Evolutionary conservation across 1,284 basidiomycete species (phyloP).

Genomic region (Tylopilus orsonianus): DNA sequence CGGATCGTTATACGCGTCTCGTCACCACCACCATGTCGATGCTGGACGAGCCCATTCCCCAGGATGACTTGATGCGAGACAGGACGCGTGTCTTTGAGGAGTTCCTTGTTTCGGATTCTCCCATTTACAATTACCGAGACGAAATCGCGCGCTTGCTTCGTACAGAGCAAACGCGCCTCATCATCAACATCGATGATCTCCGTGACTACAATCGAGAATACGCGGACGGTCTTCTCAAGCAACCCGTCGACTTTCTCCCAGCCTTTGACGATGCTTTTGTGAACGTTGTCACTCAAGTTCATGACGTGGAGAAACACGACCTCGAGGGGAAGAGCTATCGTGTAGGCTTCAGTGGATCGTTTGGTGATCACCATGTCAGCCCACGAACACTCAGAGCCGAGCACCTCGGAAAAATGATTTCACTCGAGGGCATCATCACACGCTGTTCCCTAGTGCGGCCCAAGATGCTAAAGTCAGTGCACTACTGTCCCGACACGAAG

Average conservation of each 20-base stretch:
- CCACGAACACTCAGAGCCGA: conserved; percentile 88
- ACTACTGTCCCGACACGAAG: conserved; percentile 88
- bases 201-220: conserved; percentile 89
- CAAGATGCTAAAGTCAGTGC: conserved; percentile 96
- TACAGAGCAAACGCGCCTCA: conserved; percentile 82
- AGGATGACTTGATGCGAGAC: conserved; percentile 75
- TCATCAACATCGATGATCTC: conserved; percentile 96
- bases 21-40: conserved; percentile 52
- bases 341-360: conserved; percentile 96
- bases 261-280: conserved; percentile 88
- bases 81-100: conserved; percentile 82
- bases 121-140: conserved; percentile 82
- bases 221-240: conserved; percentile 81
- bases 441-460: conserved; percentile 97
- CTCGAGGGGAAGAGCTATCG: conserved; percentile 79
- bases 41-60: conserved; percentile 55
- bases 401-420: conserved; percentile 95
- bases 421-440: conserved; percentile 97
- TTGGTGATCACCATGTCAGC: conserved; percentile 98
- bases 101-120: conserved; percentile 81
- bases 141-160: conserved; percentile 86
- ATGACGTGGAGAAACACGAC: conserved; percentile 83
- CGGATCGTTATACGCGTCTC: conserved; percentile 20
- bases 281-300: conserved; percentile 73
- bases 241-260: conserved; percentile 88